Conservation (phyloP, 768 basidiomycete genomes). For the Mycena leptocephala region DNA sequence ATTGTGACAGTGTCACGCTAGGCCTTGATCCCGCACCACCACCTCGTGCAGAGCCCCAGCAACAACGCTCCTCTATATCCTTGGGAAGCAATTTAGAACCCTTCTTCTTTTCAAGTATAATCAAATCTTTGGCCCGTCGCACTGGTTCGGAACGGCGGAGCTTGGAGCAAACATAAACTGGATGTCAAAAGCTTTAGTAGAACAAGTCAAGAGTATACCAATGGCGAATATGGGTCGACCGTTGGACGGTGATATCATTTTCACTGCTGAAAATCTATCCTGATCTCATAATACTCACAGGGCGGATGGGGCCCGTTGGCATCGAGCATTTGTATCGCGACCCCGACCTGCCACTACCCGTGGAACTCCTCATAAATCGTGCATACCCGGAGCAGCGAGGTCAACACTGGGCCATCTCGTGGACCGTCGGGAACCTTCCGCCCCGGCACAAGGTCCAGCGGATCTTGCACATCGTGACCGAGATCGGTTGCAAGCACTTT, state of each 20-base stretch:
- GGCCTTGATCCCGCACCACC: too few relatives aligned
- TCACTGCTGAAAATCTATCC: too few relatives aligned
- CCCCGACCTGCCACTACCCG: not conserved
- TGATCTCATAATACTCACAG: not conserved
- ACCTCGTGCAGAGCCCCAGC: too few relatives aligned
- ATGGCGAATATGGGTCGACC: constrained; percentile 12
- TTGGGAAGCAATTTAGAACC: too few relatives aligned
- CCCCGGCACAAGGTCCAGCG: constrained; percentile 37
- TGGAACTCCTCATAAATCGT: not conserved
- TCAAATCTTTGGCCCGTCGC: too few relatives aligned
- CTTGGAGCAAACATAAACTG: too few relatives aligned
- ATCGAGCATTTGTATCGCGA: not conserved
- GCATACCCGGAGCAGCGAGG: not conserved
- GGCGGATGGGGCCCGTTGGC: not conserved
- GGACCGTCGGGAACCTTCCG: constrained; percentile 36
- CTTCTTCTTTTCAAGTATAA: too few relatives aligned
- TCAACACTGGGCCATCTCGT: constrained; percentile 44
- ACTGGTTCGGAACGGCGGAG: too few relatives aligned
- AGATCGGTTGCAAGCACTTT: constrained; percentile 37
- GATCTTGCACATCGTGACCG: constrained; percentile 36
- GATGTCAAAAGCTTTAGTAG: not conserved
- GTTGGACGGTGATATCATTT: not conserved
- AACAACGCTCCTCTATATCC: too few relatives aligned
- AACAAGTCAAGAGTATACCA: not conserved
- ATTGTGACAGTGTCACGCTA: too few relatives aligned